A percentile compares a stretch with the other conserved stretches of the same genome.
Evolutionary conservation across 192 early-diverging fungal species (phyloP).

Genomic region (Podila verticillata): DNA sequence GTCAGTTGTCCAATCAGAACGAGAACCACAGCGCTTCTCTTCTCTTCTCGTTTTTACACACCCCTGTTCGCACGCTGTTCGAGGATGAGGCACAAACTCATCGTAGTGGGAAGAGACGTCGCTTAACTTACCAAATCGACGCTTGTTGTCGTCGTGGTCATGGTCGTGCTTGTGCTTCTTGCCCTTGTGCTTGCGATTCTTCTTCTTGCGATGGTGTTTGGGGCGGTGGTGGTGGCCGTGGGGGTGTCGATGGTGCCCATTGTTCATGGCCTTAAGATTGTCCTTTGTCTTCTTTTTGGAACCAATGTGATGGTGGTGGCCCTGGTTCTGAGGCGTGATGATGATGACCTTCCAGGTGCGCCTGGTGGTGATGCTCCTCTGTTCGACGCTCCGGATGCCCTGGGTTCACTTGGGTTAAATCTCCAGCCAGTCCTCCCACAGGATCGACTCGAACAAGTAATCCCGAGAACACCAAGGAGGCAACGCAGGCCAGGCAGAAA

Average conservation of each 20-base stretch:
- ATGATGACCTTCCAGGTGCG: neutral
- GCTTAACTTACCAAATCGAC: constrained; percentile 6
- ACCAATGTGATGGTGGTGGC: neutral
- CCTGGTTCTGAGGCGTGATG: neutral
- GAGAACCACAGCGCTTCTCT: too few species aligned
- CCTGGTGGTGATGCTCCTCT: neutral
- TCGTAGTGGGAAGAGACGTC: neutral
- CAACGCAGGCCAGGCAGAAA: neutral
- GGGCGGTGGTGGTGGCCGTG: neutral
- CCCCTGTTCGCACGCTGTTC: too few species aligned
- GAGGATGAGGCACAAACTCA: too few species aligned
- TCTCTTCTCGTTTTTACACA: too few species aligned
- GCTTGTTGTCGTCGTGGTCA: constrained; percentile 1
- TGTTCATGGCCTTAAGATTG: neutral
- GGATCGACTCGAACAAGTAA: neutral
- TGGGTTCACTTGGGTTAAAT: neutral
- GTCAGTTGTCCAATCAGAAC: too few species aligned
- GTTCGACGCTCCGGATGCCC: neutral
- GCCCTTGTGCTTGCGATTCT: neutral
- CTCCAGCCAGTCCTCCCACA: neutral
- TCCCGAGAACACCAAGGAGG: neutral
- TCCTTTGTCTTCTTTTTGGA: neutral
- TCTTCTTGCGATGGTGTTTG: neutral
- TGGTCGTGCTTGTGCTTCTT: neutral
- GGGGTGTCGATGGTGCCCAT: neutral